Evolutionary conservation across 2,329 filamentous ascomycete species (phyloP), one percentile per base, ranked within the genome.

Genomic region (Cryphonectria parasitica): DNA sequence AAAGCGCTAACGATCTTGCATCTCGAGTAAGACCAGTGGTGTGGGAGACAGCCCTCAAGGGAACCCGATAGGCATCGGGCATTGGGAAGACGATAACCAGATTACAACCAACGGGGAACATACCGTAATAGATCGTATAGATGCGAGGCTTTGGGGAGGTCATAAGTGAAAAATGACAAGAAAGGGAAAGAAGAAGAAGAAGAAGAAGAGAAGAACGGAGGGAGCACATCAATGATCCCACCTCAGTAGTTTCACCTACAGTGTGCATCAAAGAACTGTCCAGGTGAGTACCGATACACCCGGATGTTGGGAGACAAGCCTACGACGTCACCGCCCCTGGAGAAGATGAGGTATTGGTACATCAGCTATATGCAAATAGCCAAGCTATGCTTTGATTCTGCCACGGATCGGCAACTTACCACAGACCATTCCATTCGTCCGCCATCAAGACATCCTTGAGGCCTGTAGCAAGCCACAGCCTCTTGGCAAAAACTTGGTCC

Each of bases 211-310:
- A 45, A 25, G 2, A 19, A 22, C 2, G 4, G 28, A n/a, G 41
- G 13, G 39, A 4, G n/a, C 17, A 34, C 34, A 28, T 31, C 45
- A 49, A n/a, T 49, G 45, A 7, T n/a, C 22, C 45, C 22, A n/a
- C 45, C 25, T 13, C 13, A 3, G 54, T 28, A 31, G 54, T 64
- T 43, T 41, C 61, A 87, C 91, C 76, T 87, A 95, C 93, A 98
- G 79, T 98, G 95, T 76, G 93, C 91, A 77, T 94, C 94, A 79
- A 98, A 98, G 79, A 95, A 97, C 78, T 98, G 94, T 0, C 93
- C 93, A 74, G 91, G 88, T 0, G 87, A 88, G 80, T 98, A 98
- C 31, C 95, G 88, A 82, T 98, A 98, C 41, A 98, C 89, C 45
- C 95, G 87, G 69, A 98, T 97, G 74, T 97, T 97, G 11, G 93